Evolutionary conservation across 1,139 yeast genomes (phyloP).

Genomic region (Hemisphaericaspora xylanilytica): DNA sequence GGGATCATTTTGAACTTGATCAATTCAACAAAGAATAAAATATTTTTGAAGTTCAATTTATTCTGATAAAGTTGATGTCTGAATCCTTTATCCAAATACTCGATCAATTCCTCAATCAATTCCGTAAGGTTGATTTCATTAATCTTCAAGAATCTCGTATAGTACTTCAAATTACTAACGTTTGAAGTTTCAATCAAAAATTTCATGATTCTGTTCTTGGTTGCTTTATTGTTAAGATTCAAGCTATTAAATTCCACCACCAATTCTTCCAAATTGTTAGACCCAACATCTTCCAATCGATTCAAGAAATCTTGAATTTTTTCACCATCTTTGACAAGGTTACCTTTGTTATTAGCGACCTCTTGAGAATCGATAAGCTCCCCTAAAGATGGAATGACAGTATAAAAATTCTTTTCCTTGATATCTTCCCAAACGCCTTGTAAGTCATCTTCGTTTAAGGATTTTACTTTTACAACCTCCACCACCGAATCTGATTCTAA

Average conservation of each 20-base stretch:
- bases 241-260: constrained; percentile 53
- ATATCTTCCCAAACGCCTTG: constrained; percentile 61
- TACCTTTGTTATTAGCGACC: constrained; percentile 5
- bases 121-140: constrained; percentile 50
- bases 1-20: constrained; percentile 79
- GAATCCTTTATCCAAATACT: constrained; percentile 57
- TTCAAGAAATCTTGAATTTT: constrained; percentile 43
- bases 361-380: constrained; percentile 29
- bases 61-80: constrained; percentile 57
- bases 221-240: constrained; percentile 68
- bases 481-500: constrained; percentile 19
- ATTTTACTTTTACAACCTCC: constrained; percentile 24
- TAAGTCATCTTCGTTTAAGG: constrained; percentile 27
- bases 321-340: constrained; percentile 34
- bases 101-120: constrained; percentile 54
- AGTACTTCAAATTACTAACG: constrained; percentile 44
- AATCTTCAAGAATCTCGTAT: constrained; percentile 68
- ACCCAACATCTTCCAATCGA: constrained; percentile 43
- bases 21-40: constrained; percentile 69
- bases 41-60: constrained; percentile 51
- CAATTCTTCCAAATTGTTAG: constrained; percentile 55
- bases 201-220: constrained; percentile 58
- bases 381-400: constrained; percentile 28
- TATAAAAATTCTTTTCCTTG: constrained; percentile 62
- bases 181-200: constrained; percentile 53